phyloP scores from a whole-genome alignment of 306 rosid species.

The Morella rubra region DNA sequence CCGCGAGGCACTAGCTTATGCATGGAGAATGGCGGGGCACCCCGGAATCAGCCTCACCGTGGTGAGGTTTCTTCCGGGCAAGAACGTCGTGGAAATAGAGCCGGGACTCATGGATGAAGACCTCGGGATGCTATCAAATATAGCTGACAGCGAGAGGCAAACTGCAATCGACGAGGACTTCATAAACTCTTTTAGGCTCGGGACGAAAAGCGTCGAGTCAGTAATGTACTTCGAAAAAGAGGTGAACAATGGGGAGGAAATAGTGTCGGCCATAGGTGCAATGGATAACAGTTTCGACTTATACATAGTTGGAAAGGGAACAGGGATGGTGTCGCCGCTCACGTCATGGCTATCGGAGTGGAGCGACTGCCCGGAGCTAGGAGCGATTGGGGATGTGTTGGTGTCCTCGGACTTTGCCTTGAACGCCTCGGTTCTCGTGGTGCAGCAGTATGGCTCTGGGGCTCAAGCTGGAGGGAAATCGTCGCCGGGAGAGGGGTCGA shows the following conservation, averaged over 20 bases:
- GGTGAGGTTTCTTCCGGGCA: slow-evolving; percentile 31
- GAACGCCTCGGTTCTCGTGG: slow-evolving; percentile 44
- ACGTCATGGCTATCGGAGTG: slow-evolving; percentile 34
- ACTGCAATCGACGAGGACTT: slow-evolving; percentile 40
- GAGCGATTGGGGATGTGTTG: slow-evolving; percentile 49
- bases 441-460: slow-evolving; percentile 50
- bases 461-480: slow-evolving; percentile 5
- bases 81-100: slow-evolving; percentile 27
- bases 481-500: no score
- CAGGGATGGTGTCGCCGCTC: slow-evolving; percentile 14
- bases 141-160: slow-evolving; percentile 25
- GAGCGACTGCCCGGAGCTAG: slow-evolving; percentile 55
- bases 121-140: slow-evolving; percentile 19
- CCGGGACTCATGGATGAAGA: neutral
- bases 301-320: slow-evolving; percentile 54
- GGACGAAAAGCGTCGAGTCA: slow-evolving; percentile 19
- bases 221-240: slow-evolving; percentile 31
- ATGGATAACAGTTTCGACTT: slow-evolving; percentile 38
- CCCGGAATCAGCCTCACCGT: slow-evolving; percentile 32
- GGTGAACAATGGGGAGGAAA: slow-evolving; percentile 34
- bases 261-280: slow-evolving; percentile 22
- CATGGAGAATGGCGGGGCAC: slow-evolving; percentile 57
- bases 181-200: slow-evolving; percentile 33
- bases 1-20: slow-evolving; percentile 55
- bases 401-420: slow-evolving; percentile 37